phyloP scores from a whole-genome alignment of 192 early-diverging fungal genomes.

The Gorgonomyces haynaldii region DNA sequence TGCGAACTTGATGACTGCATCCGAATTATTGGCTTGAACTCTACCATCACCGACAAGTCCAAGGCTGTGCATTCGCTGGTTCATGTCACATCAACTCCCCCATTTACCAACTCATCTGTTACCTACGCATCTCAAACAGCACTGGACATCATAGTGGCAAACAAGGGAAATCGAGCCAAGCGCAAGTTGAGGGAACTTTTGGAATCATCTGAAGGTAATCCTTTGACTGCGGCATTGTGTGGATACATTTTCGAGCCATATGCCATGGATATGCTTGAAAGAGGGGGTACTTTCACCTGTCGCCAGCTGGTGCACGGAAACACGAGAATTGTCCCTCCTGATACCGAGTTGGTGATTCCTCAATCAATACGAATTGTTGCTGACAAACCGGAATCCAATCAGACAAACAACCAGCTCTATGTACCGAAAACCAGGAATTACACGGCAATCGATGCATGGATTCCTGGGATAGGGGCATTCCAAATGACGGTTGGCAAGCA shows the following conservation, averaged over 20 bases:
- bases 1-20: constrained; percentile 4
- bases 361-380: constrained; percentile 5
- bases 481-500: constrained; percentile 11
- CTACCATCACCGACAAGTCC: constrained; percentile 8
- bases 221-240: constrained; percentile 10
- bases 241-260: constrained; percentile 13
- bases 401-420: constrained; percentile 9
- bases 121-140: constrained; percentile 10
- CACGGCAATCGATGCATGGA: constrained; percentile 12
- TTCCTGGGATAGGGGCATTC: constrained; percentile 10
- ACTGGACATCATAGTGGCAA: constrained; percentile 8
- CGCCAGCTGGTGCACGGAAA: constrained; percentile 12
- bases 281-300: constrained; percentile 9
- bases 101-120: constrained; percentile 11
- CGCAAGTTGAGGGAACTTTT: constrained; percentile 8
- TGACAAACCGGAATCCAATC: background rate
- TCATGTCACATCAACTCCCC: constrained; percentile 9
- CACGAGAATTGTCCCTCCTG: background rate
- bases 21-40: constrained; percentile 2
- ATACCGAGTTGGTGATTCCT: constrained; percentile 2
- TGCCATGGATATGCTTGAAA: constrained; percentile 10
- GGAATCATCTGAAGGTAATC: constrained; percentile 8
- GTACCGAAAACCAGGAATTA: constrained; percentile 11
- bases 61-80: constrained; percentile 11
- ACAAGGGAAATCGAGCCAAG: constrained; percentile 7